Conservation (phyloP, 2,329 filamentous ascomycete species). For the Thelonectria rubi region DNA sequence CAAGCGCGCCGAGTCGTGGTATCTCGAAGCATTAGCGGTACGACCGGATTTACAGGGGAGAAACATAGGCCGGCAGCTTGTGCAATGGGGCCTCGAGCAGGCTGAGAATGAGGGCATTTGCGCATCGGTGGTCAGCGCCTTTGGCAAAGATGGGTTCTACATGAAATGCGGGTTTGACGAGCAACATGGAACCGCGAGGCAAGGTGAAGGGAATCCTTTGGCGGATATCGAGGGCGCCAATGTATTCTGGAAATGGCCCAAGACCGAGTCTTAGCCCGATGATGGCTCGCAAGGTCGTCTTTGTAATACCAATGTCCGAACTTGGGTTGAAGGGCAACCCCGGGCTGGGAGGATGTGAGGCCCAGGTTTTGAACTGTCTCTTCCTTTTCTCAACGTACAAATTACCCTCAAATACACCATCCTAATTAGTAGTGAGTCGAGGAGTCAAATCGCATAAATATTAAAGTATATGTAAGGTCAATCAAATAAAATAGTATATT, state of each 20-base stretch:
- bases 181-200: slow-evolving; percentile 23
- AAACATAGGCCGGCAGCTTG: slow-evolving; percentile 50
- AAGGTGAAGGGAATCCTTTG: slow-evolving; percentile 30
- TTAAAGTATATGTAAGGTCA: too few species aligned
- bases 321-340: background rate
- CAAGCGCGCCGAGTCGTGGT: slow-evolving; percentile 44
- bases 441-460: too few species aligned
- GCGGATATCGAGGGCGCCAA: slow-evolving; percentile 18
- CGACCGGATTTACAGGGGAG: slow-evolving; percentile 51
- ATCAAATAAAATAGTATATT: too few species aligned
- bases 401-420: too few species aligned
- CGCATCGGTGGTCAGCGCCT: slow-evolving; percentile 51
- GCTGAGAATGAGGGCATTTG: slow-evolving; percentile 49
- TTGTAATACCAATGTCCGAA: background rate
- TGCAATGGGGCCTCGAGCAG: slow-evolving; percentile 52
- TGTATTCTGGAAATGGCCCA: slow-evolving; percentile 38
- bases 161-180: slow-evolving; percentile 33
- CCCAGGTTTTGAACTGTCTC: too few species aligned
- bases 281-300: background rate
- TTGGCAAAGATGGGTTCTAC: slow-evolving; percentile 52
- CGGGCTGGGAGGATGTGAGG: too few species aligned
- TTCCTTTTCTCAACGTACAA: too few species aligned
- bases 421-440: too few species aligned
- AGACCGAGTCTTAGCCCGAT: background rate
- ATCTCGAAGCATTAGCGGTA: slow-evolving; percentile 49